Percentiles rank a stretch among this genome's conserved stretches.
phyloP scores from a whole-genome alignment of 352 stramenopile species.

The Phytophthora gonapodyides region DNA sequence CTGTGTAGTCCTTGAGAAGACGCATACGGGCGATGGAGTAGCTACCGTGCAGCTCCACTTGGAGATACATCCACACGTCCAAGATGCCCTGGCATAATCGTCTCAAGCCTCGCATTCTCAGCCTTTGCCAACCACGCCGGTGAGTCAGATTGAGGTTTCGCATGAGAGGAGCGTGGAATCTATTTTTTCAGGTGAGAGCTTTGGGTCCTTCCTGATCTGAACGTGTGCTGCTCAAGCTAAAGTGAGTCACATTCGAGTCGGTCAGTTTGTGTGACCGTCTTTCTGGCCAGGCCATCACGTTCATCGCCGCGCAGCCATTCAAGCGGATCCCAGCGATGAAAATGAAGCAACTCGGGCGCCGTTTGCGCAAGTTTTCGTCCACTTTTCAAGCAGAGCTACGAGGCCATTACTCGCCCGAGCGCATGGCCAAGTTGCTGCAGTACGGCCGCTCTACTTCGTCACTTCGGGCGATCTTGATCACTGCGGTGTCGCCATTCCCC shows the following conservation, averaged over 20 bases:
- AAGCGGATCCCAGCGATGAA: neutral
- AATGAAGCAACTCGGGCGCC: constrained; percentile 5
- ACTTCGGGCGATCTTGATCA: constrained; percentile 4
- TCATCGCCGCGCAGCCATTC: too few species aligned
- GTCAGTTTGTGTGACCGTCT: too few species aligned
- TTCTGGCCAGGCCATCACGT: too few species aligned
- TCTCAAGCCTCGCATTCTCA: constrained; percentile 7
- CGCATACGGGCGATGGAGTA: constrained; percentile 37
- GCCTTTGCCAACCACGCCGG: neutral
- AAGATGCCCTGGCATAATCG: constrained; percentile 10
- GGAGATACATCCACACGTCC: constrained; percentile 34
- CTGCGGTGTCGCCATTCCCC: constrained; percentile 33
- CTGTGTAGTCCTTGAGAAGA: constrained; percentile 15
- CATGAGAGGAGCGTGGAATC: neutral
- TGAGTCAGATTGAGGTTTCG: neutral
- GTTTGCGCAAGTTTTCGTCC: constrained; percentile 14
- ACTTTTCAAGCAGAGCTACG: constrained; percentile 41
- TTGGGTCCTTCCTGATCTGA: too few species aligned
- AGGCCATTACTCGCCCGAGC: constrained; percentile 42
- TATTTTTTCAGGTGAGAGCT: neutral
- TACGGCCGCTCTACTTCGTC: constrained; percentile 12
- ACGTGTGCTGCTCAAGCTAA: too few species aligned
- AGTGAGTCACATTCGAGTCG: too few species aligned
- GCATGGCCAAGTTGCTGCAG: constrained; percentile 12
- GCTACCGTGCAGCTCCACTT: constrained; percentile 47